phyloP scores from a whole-genome alignment of 768 basidiomycete genomes.

The Cyclocybe aegerita region DNA sequence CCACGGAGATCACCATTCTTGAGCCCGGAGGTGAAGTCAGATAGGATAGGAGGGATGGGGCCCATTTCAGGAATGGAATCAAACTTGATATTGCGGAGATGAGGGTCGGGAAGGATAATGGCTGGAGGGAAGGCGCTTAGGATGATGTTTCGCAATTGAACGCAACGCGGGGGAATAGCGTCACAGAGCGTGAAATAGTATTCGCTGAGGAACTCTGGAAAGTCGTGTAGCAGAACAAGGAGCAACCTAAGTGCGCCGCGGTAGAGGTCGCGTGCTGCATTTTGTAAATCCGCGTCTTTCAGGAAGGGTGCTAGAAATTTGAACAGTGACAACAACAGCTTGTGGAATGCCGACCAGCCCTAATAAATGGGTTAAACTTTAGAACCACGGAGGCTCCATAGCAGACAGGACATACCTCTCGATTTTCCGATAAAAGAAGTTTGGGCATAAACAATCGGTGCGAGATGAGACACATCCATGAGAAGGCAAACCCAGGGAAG shows the following conservation, averaged over 20 bases:
- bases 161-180: conserved; percentile 87
- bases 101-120: conserved; percentile 81
- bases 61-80: conserved; percentile 88
- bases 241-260: conserved; percentile 88
- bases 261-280: conserved; percentile 84
- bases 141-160: conserved; percentile 95
- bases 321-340: conserved; percentile 89
- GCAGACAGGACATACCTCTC: conserved; percentile 58
- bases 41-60: conserved; percentile 85
- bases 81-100: conserved; percentile 71
- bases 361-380: conserved; percentile 23
- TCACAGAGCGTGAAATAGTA: conserved; percentile 97
- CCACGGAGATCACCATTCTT: conserved; percentile 77
- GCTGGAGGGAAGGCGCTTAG: conserved; percentile 91
- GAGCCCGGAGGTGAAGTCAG: conserved; percentile 85
- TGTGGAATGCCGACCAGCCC: conserved; percentile 97
- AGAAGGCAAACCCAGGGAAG: conserved; percentile 98
- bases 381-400: not conserved
- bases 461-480: conserved; percentile 95
- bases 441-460: conserved; percentile 98
- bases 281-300: conserved; percentile 75
- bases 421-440: conserved; percentile 80
- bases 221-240: conserved; percentile 95
- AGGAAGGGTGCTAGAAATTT: conserved; percentile 94
- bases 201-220: conserved; percentile 97